Conservation (phyloP, 1,284 basidiomycete genomes). For the Xerocomus minutiporus region DNA sequence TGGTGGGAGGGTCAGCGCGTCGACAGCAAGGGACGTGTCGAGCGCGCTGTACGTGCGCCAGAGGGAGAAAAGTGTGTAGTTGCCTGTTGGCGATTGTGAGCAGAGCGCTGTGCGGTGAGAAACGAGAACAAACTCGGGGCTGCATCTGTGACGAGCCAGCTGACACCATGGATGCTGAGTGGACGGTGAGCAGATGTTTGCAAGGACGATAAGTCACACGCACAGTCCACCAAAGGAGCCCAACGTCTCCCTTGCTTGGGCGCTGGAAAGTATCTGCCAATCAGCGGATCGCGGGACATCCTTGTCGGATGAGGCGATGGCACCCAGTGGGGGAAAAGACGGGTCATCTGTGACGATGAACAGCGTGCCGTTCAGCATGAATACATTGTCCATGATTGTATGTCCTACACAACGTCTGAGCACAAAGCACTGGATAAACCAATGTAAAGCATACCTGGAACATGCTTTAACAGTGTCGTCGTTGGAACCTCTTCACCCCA, state of each 20-base stretch:
- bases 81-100: constrained; percentile 38
- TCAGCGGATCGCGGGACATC: constrained; percentile 52
- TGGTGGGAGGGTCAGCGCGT: constrained; percentile 52
- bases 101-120: not conserved
- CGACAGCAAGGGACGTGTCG: constrained; percentile 50
- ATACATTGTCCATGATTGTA: constrained; percentile 75
- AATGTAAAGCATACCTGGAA: constrained; percentile 45
- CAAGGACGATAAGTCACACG: constrained; percentile 23
- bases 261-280: constrained; percentile 59
- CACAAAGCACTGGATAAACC: constrained; percentile 2
- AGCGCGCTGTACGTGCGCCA: constrained; percentile 77
- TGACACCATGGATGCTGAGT: constrained; percentile 49
- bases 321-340: constrained; percentile 45
- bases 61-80: constrained; percentile 72
- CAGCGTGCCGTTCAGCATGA: constrained; percentile 62
- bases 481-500: constrained; percentile 54
- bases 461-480: constrained; percentile 52
- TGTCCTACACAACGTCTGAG: constrained; percentile 49
- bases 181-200: not conserved
- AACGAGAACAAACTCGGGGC: constrained; percentile 39
- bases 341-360: constrained; percentile 63
- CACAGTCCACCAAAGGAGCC: constrained; percentile 56
- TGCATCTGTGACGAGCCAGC: constrained; percentile 51
- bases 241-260: constrained; percentile 48
- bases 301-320: constrained; percentile 45